Evolutionary conservation across 2,329 filamentous ascomycete genomes (phyloP), one percentile per base, ranked within the genome.

Genomic region (Scortechinia acanthostroma): DNA sequence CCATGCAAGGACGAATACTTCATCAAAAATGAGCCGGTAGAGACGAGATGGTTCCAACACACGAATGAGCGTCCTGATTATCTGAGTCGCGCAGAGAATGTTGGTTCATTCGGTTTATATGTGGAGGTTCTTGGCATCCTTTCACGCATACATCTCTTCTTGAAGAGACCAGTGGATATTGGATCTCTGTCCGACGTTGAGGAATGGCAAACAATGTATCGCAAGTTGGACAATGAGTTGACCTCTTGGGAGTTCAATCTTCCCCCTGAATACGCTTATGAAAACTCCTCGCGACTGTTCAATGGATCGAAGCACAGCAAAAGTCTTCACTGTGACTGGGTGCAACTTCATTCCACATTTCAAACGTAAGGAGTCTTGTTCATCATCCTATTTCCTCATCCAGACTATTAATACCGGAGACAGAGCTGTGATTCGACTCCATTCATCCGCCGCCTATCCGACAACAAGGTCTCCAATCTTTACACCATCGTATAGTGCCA

Each of bases 1-100:
- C 66, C 66, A 0, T 69, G 66, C 45, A 67, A 66, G 1, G 70
- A 70, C 48, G 66, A 70, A 43, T 48, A 69, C 3, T 70, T 70
- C 46, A 70, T 66, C 3, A 59, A 62, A 42, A 65, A 70, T 22
- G 56, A 68, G 1, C 65, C 66, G 0, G 67, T 70, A 1, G 66
- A 69, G 37, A 70, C 66, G 2, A 53, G 62, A 3, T 58, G 58
- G 1, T 53, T 63, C 33, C 19, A 51, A 51, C 3, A 51, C 51
- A 4, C 55, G 56, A 16, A 53, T 54, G 4, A 55, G 56, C 13
- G 54, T 54, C 5, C 22, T 19, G 43, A 57, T 42, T 51, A 58
- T 2, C 53, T 67, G 16, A 63, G 65, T 49, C 62, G 59, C 21
- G 58, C 64, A 0, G 66, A 69, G 43, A 69, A 69, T 22, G 56